Evolutionary conservation across 331 rosid species (phyloP), one percentile per base, ranked within the genome.

Genomic region (Quercus phellos): DNA sequence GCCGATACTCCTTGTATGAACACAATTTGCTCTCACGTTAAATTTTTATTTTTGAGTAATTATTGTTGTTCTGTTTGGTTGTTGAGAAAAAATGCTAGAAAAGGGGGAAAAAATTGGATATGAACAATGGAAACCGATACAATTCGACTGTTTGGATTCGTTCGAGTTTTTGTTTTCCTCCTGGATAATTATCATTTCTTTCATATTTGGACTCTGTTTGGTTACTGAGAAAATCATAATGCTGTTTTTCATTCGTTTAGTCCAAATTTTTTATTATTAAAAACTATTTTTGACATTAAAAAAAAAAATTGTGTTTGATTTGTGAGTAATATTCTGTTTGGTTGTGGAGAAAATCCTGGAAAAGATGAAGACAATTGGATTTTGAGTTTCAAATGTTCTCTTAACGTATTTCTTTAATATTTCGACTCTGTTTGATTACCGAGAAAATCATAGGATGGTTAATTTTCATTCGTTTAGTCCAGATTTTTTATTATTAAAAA

Each of bases 1-100:
- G 89, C 90, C 19, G 90, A 91, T 68, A 79, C 98, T 30, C 93
- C 87, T 30, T 91, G 98, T 92, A 90, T 55, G 70, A 38, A 38
- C 46, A 38, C 46, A 38, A 38, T 21, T 35, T 68, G 3, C 22
- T 5, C 56, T 26, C 74, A 9, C 61, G 26, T 71, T 4, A 26
- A 1, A 7, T 35, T 85, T 17, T 77, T 3, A 21, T 5, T 29
- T 53, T 76, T 29, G 6, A 17, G 9, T 17, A 29, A 42, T 6
- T 12, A 0, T n/a, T 64, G 11, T 38, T 29, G 14, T 30, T 3
- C 22, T 30, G 70, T 60, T 60, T 16, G 68, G 18, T 27, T 27
- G 38, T 29, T 2, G 11, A 14, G 42, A 61, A 61, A 24, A 61
- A 4, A 11, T 10, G 6, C n/a, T 5, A 26, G 17, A 14, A 24